These are phyloP conservation scores for Fusarium euwallaceae DNA, from an alignment of 2,329 filamentous ascomycete genomes.

Conservation along the genomic window DNA sequence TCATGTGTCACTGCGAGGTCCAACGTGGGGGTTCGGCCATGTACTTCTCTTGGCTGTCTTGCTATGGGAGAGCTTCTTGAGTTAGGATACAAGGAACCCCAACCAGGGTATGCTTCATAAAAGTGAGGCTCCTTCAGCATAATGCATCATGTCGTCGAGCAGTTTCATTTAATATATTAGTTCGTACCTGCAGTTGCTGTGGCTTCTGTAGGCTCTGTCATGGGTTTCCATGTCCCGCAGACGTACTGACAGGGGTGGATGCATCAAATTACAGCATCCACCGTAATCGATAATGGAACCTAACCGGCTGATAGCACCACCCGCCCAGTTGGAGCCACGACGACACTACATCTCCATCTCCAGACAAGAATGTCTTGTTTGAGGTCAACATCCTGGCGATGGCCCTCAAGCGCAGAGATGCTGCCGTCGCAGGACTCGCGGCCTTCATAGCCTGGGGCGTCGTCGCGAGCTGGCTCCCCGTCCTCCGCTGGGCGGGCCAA, in stretches of 20 bases:
- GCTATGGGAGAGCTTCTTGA: not conserved
- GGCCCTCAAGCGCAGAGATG: slow-evolving; percentile 81
- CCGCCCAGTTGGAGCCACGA: slow-evolving; percentile 33
- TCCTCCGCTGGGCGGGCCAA: slow-evolving; percentile 86
- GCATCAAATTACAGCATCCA: slow-evolving; percentile 43
- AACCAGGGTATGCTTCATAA: not conserved
- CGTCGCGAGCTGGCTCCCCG: slow-evolving; percentile 83
- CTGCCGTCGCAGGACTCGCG: slow-evolving; percentile 75
- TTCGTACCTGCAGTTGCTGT: slow-evolving; percentile 25
- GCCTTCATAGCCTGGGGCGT: slow-evolving; percentile 91
- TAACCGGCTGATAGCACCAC: slow-evolving; percentile 39
- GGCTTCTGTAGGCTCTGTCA: slow-evolving; percentile 18
- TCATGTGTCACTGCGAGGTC: not conserved
- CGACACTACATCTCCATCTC: slow-evolving; percentile 37
- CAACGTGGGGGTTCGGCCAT: not conserved
- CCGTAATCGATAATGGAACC: slow-evolving; percentile 41
- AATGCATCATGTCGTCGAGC: not conserved
- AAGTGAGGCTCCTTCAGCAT: not conserved
- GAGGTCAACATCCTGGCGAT: slow-evolving; percentile 58
- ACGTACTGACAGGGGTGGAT: slow-evolving; percentile 36
- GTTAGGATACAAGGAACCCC: not conserved
- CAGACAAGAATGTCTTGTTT: slow-evolving; percentile 50
- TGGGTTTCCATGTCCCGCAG: slow-evolving; percentile 35
- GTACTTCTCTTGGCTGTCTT: not conserved
- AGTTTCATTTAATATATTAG: not conserved